Conservation (phyloP, 1,284 basidiomycete species). For the Apiotrichum veenhuisii region DNA sequence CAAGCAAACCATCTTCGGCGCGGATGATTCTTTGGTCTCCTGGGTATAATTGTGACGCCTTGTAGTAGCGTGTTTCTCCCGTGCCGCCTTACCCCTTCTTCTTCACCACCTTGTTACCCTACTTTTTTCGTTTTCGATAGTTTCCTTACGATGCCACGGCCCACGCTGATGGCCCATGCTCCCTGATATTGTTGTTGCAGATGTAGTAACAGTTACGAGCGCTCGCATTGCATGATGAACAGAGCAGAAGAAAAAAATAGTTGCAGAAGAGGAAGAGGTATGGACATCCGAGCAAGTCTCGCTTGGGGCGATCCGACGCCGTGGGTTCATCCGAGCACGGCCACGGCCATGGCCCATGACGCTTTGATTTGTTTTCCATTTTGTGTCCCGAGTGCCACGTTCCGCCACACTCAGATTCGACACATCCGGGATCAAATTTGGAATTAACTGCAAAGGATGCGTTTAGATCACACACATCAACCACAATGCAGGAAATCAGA, state of each 20-base stretch:
- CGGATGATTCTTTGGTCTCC: background rate
- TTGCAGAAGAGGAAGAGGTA: too few species aligned
- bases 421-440: background rate
- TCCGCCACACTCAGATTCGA: background rate
- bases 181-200: background rate
- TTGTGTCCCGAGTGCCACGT: too few species aligned
- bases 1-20: background rate
- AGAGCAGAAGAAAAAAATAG: background rate
- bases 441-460: too few species aligned
- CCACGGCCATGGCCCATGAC: too few species aligned
- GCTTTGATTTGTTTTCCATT: too few species aligned
- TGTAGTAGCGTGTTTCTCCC: background rate
- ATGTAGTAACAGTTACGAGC: background rate
- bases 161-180: slow-evolving; percentile 3
- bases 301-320: too few species aligned
- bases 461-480: too few species aligned
- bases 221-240: too few species aligned
- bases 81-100: slow-evolving; percentile 1
- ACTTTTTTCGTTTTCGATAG: slow-evolving; percentile 14
- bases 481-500: too few species aligned
- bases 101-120: background rate
- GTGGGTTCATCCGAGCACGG: too few species aligned
- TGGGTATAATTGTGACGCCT: background rate
- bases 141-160: slow-evolving; percentile 7
- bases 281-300: too few species aligned